Conservation (phyloP, 768 basidiomycete species). For the Russula virescens region DNA sequence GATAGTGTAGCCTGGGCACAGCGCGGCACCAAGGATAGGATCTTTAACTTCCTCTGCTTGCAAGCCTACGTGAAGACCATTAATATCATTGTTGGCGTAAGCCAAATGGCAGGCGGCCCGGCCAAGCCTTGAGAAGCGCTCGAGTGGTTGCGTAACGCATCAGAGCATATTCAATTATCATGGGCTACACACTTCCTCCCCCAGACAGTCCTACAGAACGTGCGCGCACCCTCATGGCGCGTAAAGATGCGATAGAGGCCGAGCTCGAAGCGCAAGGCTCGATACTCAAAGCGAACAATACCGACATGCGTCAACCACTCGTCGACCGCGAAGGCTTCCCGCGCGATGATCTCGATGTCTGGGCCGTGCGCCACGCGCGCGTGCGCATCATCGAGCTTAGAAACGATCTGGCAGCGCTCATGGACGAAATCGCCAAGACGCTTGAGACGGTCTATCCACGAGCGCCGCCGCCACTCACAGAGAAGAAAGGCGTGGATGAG, state of each 20-base stretch:
- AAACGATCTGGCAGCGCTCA: conserved; percentile 67
- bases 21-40: conserved; percentile 60
- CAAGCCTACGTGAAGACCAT: conserved; percentile 51
- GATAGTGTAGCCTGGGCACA: conserved; percentile 81
- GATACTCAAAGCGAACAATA: conserved; percentile 57
- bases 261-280: conserved; percentile 59
- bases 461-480: conserved; percentile 13
- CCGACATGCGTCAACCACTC: conserved; percentile 65
- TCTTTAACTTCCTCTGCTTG: conserved; percentile 63
- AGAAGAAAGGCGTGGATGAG: conserved; percentile 16
- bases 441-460: conserved; percentile 67
- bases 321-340: conserved; percentile 89
- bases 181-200: conserved; percentile 23
- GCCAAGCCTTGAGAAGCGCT: neutral
- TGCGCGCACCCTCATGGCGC: conserved; percentile 58
- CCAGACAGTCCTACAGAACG: conserved; percentile 40
- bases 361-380: conserved; percentile 68
- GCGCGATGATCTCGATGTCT: conserved; percentile 78
- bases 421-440: conserved; percentile 59
- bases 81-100: no score
- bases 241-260: conserved; percentile 67
- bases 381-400: conserved; percentile 72
- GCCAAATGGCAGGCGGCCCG: conserved; percentile 1
- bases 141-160: neutral
- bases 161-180: neutral